Evolutionary conservation across 192 early-diverging fungal species (phyloP), one percentile per base, ranked within the genome.

Genomic region (Gryganskiella cystojenkinii): DNA sequence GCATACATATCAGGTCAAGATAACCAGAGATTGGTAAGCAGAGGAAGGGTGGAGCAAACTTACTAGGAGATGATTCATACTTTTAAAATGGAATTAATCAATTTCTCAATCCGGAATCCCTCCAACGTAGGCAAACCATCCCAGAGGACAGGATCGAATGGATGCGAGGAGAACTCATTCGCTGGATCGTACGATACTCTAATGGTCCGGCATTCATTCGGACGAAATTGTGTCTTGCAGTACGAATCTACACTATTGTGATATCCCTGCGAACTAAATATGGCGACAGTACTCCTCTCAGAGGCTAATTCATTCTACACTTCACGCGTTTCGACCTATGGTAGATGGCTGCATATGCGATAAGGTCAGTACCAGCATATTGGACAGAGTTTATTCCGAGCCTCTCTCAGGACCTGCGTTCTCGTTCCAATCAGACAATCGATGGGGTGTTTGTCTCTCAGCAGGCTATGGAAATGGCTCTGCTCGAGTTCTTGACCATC

Each of bases 1-100:
- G 0, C 87, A 88, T 40, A 88, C 85, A 0, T 85, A 86, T 56
- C 85, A 85, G 56, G 82, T 86, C 20, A 88, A 88, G 55, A 84
- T 88, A 3, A 56, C 84, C 35, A 70, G 87, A 56, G 87, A 88
- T 37, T 88, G 87, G 87, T 88, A 72, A 56, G 59, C 43, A 2
- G 27, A 24, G 34, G 14, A 31, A 3, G 8, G 19, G 34, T 13
- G 4, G 8, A 17, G 28, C 2, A 58, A 2, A 13, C 4, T 0
- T 28, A 27, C 7, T 15, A n/a, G n/a, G n/a, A n/a, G n/a, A n/a
- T n/a, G 19, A 53, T 27, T 20, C 4, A 53, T 53, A 27, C 5
- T 0, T 14, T 53, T 8, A 3, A 11, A 9, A 31, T 25, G 3
- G 19, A 35, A 45, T 37, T 52, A 5, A 49, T 25, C 37, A 43